Conservation (phyloP, 352 stramenopile species). For the Lagenidium giganteum region DNA sequence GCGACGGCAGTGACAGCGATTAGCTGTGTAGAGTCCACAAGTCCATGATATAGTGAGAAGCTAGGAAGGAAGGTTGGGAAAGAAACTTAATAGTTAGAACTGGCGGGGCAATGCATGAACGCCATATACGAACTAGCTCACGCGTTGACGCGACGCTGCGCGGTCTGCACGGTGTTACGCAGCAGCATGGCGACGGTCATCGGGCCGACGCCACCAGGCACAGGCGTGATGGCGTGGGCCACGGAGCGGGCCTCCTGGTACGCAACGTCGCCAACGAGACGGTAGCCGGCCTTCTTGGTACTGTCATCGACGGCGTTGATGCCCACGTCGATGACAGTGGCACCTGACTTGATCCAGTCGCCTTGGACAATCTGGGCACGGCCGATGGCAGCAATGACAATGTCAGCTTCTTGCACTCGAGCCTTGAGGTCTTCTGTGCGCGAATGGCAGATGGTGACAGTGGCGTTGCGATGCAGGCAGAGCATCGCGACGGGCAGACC, state of each 20-base stretch:
- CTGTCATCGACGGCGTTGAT: slow-evolving; percentile 96
- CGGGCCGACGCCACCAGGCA: slow-evolving; percentile 94
- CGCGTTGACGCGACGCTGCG: slow-evolving; percentile 21
- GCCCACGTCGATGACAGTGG: slow-evolving; percentile 98
- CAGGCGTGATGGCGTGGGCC: slow-evolving; percentile 94
- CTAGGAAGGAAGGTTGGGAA: slow-evolving; percentile 1
- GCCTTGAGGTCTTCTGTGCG: slow-evolving; percentile 84
- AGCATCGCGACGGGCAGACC: slow-evolving; percentile 95
- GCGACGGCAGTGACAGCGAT: slow-evolving; percentile 5
- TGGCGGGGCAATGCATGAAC: slow-evolving; percentile 1
- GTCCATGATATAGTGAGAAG: neutral
- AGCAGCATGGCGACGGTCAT: slow-evolving; percentile 98
- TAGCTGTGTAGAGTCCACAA: too few species aligned
- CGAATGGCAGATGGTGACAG: slow-evolving; percentile 98
- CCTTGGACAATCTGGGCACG: slow-evolving; percentile 89
- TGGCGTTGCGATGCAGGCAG: slow-evolving; percentile 94
- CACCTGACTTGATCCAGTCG: slow-evolving; percentile 96
- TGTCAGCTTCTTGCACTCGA: slow-evolving; percentile 87
- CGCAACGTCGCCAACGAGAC: slow-evolving; percentile 97
- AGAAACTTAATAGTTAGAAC: too few species aligned
- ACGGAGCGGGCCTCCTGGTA: slow-evolving; percentile 84
- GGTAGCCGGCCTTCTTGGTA: slow-evolving; percentile 79
- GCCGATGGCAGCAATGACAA: slow-evolving; percentile 97
- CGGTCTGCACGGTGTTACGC: slow-evolving; percentile 71
- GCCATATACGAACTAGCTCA: neutral